Percentiles rank a stretch among this genome's conserved stretches.
Evolutionary conservation across 306 rosid species (phyloP).

Genomic region (Carpinus viminea): DNA sequence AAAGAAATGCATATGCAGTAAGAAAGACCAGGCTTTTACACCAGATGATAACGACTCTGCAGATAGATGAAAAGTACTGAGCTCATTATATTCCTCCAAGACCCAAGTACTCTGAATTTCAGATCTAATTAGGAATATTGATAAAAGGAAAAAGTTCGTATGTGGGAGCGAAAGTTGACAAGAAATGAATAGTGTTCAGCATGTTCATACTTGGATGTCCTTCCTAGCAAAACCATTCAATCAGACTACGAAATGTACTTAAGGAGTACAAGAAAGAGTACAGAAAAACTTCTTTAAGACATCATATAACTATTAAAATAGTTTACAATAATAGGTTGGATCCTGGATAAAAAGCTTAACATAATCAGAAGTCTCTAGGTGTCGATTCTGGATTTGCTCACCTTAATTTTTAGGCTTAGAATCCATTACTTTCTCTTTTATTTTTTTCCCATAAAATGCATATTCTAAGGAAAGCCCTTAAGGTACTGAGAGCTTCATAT

Average conservation of each 20-base stretch:
- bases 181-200: too few species aligned
- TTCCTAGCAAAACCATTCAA: too few species aligned
- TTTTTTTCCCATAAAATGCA: background rate
- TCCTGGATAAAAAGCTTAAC: background rate
- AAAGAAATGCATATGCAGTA: background rate
- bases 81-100: background rate
- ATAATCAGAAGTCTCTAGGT: background rate
- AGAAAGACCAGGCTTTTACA: background rate
- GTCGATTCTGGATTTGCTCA: background rate
- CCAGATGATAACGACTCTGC: background rate
- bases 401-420: background rate
- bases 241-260: too few species aligned
- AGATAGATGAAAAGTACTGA: background rate
- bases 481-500: background rate
- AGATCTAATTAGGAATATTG: too few species aligned
- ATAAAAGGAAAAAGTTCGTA: background rate
- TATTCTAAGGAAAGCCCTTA: background rate
- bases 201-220: too few species aligned
- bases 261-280: slow-evolving; percentile 13
- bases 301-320: background rate
- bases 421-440: background rate
- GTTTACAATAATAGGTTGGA: slow-evolving; percentile 6
- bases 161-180: background rate
- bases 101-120: background rate
- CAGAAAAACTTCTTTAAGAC: slow-evolving; percentile 15